Conservation (phyloP, 306 rosid species). For the Casuarina equisetifolia region DNA sequence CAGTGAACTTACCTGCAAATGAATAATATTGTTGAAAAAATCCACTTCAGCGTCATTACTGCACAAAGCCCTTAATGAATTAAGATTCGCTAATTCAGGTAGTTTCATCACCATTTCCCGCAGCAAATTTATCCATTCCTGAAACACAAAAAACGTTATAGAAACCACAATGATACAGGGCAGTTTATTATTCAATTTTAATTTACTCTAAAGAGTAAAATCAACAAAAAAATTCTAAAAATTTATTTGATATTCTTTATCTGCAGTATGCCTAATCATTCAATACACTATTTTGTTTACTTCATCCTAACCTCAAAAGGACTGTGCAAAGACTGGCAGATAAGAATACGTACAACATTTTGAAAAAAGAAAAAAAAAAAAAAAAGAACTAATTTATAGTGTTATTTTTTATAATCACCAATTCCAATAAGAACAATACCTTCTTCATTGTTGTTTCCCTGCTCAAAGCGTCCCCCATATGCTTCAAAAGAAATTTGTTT, state of each 20-base stretch:
- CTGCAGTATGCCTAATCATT: neutral
- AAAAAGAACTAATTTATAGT: neutral
- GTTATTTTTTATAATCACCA: neutral
- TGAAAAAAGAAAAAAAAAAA: too few species aligned
- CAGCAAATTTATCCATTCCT: constrained; percentile 86
- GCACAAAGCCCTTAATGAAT: constrained; percentile 53
- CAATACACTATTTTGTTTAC: too few species aligned
- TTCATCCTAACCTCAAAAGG: too few species aligned
- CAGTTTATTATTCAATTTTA: neutral
- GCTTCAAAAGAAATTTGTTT: constrained; percentile 75
- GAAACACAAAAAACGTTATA: constrained; percentile 33
- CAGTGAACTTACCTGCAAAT: constrained; percentile 57
- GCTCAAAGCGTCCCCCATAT: constrained; percentile 78
- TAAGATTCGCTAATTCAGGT: constrained; percentile 62
- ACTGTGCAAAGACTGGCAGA: too few species aligned
- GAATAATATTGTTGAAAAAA: constrained; percentile 76
- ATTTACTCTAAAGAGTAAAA: neutral
- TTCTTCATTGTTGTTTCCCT: constrained; percentile 51
- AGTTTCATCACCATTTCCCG: constrained; percentile 81
- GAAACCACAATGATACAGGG: constrained; percentile 22
- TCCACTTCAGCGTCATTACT: constrained; percentile 64
- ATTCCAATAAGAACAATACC: constrained; percentile 43
- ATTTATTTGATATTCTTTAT: neutral
- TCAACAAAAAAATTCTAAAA: neutral
- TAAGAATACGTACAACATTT: too few species aligned